A percentile compares a stretch with the other conserved stretches of the same genome.
Evolutionary conservation across 345 rosid species (phyloP).

Genomic region (Salix dunnii): DNA sequence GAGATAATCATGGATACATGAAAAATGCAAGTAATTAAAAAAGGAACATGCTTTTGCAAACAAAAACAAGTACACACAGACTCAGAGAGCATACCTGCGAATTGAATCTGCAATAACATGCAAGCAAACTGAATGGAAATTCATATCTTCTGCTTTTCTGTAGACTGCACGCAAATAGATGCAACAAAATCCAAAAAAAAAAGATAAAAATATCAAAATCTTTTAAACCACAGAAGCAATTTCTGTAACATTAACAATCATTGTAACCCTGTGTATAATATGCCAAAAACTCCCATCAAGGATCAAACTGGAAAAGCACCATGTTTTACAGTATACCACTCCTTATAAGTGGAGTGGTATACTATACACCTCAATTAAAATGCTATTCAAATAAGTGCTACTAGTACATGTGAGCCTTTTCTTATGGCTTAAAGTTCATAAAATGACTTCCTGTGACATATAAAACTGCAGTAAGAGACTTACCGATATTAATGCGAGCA

Average conservation of each 20-base stretch:
- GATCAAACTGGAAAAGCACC: too few species aligned
- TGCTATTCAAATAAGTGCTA: neutral
- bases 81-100: constrained; percentile 1
- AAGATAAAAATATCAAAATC: neutral
- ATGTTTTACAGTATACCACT: neutral
- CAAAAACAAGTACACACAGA: neutral
- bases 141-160: constrained; percentile 97
- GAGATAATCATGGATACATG: neutral
- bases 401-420: neutral
- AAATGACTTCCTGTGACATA: constrained; percentile 4
- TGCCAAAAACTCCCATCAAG: neutral
- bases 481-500: constrained; percentile 88
- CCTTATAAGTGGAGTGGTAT: neutral
- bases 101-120: constrained; percentile 8
- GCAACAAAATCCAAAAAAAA: neutral
- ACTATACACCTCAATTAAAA: neutral
- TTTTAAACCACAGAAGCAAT: neutral
- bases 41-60: constrained; percentile 31
- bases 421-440: neutral
- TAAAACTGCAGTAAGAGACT: constrained; percentile 23
- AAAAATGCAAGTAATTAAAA: neutral
- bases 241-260: neutral
- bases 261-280: neutral
- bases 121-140: constrained; percentile 43
- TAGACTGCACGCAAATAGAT: constrained; percentile 53